Evolutionary conservation across 2,329 filamentous ascomycete genomes (phyloP).

Genomic region (Samsoniella hepiali): DNA sequence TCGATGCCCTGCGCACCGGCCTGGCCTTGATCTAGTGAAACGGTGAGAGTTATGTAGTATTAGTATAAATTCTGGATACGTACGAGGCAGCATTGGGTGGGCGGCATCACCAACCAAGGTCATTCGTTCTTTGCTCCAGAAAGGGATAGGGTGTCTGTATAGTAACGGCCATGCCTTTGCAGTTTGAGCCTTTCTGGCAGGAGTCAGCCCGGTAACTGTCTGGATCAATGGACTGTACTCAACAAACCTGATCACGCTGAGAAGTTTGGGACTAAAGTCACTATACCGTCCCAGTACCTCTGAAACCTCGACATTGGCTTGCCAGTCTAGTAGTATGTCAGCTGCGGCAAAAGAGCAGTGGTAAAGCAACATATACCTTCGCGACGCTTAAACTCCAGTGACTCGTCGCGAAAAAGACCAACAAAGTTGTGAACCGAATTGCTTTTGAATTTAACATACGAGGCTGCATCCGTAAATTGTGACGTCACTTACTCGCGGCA

Average conservation of each 20-base stretch:
- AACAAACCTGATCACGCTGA: slow-evolving; percentile 23
- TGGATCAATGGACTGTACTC: not conserved
- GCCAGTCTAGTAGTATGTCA: slow-evolving; percentile 27
- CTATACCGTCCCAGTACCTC: slow-evolving; percentile 29
- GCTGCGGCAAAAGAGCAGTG: not conserved
- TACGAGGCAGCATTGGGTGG: slow-evolving; percentile 38
- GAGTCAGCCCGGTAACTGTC: not conserved
- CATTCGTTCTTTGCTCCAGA: slow-evolving; percentile 33
- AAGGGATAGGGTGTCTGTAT: slow-evolving; percentile 31
- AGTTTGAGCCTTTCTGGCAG: slow-evolving; percentile 30
- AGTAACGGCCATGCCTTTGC: slow-evolving; percentile 35
- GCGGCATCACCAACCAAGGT: slow-evolving; percentile 36
- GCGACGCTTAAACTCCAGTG: slow-evolving; percentile 18
- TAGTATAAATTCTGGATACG: slow-evolving; percentile 13
- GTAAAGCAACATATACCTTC: slow-evolving; percentile 21
- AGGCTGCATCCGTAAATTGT: not conserved
- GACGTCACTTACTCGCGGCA: slow-evolving; percentile 28
- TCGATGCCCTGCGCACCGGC: slow-evolving; percentile 35
- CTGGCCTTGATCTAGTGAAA: slow-evolving; percentile 35
- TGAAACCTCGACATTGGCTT: slow-evolving; percentile 29
- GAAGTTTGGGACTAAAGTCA: slow-evolving; percentile 27
- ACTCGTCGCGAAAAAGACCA: slow-evolving; percentile 29
- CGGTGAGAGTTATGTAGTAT: not conserved
- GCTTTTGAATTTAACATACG: slow-evolving; percentile 20
- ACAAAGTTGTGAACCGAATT: slow-evolving; percentile 35